Evolutionary conservation across 371 early-diverging fungal genomes (phyloP).

Genomic region (Haplosporangium sp.): DNA sequence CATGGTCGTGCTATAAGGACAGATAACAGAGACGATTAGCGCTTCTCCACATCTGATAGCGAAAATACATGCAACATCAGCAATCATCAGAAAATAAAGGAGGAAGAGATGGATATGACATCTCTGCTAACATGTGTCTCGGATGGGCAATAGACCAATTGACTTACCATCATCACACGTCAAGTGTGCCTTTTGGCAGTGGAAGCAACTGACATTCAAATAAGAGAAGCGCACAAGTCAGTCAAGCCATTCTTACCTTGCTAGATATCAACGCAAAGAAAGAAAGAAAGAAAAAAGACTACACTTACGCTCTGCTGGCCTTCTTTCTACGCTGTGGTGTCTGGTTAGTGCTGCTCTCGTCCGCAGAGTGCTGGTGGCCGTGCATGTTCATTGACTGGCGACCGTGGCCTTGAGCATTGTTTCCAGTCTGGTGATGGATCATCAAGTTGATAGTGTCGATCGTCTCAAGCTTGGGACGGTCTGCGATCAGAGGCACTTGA

Average conservation of each 20-base stretch:
- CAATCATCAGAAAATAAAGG: background rate
- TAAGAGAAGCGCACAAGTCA: no score
- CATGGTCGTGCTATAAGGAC: constrained; percentile 79
- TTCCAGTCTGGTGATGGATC: constrained; percentile 36
- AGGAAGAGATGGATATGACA: background rate
- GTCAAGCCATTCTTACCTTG: no score
- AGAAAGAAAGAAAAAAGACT: background rate
- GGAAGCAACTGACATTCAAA: constrained; percentile 54
- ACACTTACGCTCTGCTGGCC: constrained; percentile 52
- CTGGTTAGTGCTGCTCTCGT: constrained; percentile 17
- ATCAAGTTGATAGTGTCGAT: constrained; percentile 53
- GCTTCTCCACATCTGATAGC: background rate
- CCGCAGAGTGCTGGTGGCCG: constrained; percentile 21
- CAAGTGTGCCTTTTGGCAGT: constrained; percentile 72
- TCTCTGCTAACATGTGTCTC: no score
- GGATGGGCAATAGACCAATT: background rate
- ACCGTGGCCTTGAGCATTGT: background rate
- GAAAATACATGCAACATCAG: background rate
- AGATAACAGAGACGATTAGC: background rate
- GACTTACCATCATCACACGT: constrained; percentile 73
- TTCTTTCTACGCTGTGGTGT: constrained; percentile 42
- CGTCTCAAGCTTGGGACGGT: constrained; percentile 49
- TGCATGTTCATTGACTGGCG: constrained; percentile 7
- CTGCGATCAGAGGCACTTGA: constrained; percentile 46
- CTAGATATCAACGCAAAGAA: background rate